Evolutionary conservation across 345 rosid species (phyloP).

Genomic region (Eucalyptus cladocalyx): DNA sequence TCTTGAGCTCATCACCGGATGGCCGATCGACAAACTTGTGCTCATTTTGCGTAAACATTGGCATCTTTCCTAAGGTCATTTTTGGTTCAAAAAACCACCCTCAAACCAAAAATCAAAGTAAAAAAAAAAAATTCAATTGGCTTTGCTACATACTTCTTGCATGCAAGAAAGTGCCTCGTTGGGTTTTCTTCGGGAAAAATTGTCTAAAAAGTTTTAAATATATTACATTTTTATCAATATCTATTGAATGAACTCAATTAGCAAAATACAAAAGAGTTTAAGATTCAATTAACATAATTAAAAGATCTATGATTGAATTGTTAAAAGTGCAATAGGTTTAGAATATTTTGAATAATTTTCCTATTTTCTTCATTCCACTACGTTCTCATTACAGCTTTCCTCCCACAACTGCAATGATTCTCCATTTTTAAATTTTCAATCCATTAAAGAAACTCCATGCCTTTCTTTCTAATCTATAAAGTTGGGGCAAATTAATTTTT

Average conservation of each 20-base stretch:
- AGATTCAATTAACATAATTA: too few species aligned
- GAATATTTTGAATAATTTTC: too few species aligned
- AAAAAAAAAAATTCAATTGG: neutral
- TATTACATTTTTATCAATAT: too few species aligned
- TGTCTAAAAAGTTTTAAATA: accelerated
- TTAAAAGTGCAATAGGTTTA: too few species aligned
- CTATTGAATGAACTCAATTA: too few species aligned
- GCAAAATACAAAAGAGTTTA: too few species aligned
- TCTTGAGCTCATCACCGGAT: neutral
- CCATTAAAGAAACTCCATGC: neutral
- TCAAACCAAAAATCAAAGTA: neutral
- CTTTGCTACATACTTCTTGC: neutral
- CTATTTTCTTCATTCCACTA: neutral
- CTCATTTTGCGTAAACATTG: neutral
- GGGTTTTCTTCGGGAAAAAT: neutral
- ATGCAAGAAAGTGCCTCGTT: neutral
- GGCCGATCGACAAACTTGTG: neutral
- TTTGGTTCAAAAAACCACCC: neutral
- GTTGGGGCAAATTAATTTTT: neutral
- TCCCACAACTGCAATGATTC: neutral
- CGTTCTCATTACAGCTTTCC: neutral
- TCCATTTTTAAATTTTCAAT: neutral
- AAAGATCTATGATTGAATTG: too few species aligned
- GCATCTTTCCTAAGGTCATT: neutral
- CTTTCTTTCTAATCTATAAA: neutral